Base-by-base conservation (phyloP, 371 early-diverging fungal species). In the Chytridium lagenaria region DNA sequence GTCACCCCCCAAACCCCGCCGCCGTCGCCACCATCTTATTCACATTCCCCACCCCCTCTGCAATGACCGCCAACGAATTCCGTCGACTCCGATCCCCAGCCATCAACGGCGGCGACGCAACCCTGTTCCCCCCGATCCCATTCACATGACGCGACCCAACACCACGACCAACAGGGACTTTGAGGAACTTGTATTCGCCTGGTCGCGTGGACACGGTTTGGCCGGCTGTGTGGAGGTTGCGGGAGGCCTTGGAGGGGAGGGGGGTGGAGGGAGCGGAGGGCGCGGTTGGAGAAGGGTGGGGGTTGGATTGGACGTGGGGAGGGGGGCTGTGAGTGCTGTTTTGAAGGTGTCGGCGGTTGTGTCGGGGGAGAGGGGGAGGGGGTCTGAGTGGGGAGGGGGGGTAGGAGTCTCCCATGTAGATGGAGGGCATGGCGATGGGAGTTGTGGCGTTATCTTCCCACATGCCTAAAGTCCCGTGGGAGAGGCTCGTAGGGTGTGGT, bases 61-160 rank as follows among this genome's bases (percentile, higher is more conserved):
- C 44, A 5, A 66, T 26, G 7, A 66, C 2, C 10, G 44, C 44
- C 2, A 38, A n/a, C 26, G 40, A 22, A 37, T 40, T 37, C 22
- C 66, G 37, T 19, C 44, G 37, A n/a, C 66, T 66, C 44, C 49
- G 5, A 26, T 44, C 66, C 15, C 66, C 66, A 2, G 22, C 44
- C 40, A 66, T 26, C 38, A 66, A 33, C 39, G 66, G 66, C 66
- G 66, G 66, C 44, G 38, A 12, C 10, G 66, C 66, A 26, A 66
- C 66, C 15, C 23, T 38, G 66, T 66, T 66, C 15, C 66, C 66
- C 40, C 66, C 66, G 44, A 66, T 66, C 23, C 66, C 66, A 33
- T 66, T 66, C 40, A 38, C 28, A 7, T 2, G 10, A 12, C 38
- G 5, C 10, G 38, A 16, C 12, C 66, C 66, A 7, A 44, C 66